Percentiles rank a stretch among this genome's conserved stretches.
Conservation (phyloP, 345 rosid genomes). For the Iberis pinnata region DNA sequence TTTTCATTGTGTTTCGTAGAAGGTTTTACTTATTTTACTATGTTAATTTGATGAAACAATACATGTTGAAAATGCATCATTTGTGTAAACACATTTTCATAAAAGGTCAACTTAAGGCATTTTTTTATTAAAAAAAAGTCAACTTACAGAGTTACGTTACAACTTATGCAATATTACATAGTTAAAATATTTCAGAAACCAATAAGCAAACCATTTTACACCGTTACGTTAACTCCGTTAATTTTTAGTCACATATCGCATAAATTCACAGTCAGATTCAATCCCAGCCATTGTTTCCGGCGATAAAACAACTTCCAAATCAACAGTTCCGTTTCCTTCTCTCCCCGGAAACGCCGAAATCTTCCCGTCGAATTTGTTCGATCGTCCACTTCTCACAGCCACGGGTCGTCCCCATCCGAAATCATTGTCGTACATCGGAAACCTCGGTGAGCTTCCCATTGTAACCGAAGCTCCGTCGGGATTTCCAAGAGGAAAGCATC, state of each 20-base stretch:
- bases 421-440: conserved; percentile 92
- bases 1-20: too few species aligned
- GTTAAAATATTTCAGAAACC: neutral
- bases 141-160: conserved; percentile 22
- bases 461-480: conserved; percentile 72
- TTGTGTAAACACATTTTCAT: too few species aligned
- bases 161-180: conserved; percentile 13
- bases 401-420: conserved; percentile 94
- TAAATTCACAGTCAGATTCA: conserved; percentile 67
- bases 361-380: conserved; percentile 94
- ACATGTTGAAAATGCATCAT: too few species aligned
- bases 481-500: conserved; percentile 88
- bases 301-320: conserved; percentile 71
- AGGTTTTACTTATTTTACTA: too few species aligned
- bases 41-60: too few species aligned
- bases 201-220: conserved; percentile 17
- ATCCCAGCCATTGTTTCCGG: conserved; percentile 81
- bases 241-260: conserved; percentile 44
- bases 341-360: conserved; percentile 93
- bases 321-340: conserved; percentile 68
- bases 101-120: too few species aligned
- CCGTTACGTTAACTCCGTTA: conserved; percentile 12
- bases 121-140: too few species aligned
- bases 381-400: conserved; percentile 77
- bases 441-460: conserved; percentile 90